Evolutionary conservation across 441 rosid species (phyloP).

Genomic region (Erodium texanum): DNA sequence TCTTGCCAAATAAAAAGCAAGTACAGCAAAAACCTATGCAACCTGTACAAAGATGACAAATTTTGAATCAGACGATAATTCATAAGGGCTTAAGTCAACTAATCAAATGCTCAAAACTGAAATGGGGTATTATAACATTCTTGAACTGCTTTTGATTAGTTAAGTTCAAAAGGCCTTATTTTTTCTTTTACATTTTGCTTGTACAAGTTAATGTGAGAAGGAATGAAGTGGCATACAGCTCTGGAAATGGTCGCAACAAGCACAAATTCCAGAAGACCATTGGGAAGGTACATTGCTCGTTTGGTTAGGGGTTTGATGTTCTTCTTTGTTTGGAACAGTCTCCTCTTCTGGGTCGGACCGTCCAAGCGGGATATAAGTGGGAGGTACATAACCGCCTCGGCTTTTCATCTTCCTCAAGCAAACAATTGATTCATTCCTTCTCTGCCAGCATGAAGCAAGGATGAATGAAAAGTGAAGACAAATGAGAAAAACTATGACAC

Average conservation of each 20-base stretch:
- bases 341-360: conserved; percentile 46
- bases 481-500: background rate
- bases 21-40: conserved; percentile 73
- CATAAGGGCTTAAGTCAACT: background rate
- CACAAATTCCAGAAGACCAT: conserved; percentile 98
- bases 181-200: conserved; percentile 23
- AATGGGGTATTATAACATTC: too few relatives aligned
- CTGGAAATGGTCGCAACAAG: conserved; percentile 89
- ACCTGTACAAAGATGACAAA: conserved; percentile 34
- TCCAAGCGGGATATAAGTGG: conserved; percentile 60
- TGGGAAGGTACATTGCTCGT: conserved; percentile 25
- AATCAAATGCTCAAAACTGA: background rate
- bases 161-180: background rate
- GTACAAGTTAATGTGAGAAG: conserved; percentile 55
- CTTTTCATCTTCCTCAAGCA: conserved; percentile 33
- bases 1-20: conserved; percentile 77
- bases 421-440: background rate
- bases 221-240: conserved; percentile 91
- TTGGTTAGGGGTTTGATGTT: conserved; percentile 12
- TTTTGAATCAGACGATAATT: background rate
- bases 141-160: background rate
- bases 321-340: conserved; percentile 23
- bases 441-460: background rate
- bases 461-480: background rate
- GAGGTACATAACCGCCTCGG: conserved; percentile 60